These are phyloP conservation scores for Salix exigua DNA, from an alignment of 345 rosid species.

Conservation along the genomic window DNA sequence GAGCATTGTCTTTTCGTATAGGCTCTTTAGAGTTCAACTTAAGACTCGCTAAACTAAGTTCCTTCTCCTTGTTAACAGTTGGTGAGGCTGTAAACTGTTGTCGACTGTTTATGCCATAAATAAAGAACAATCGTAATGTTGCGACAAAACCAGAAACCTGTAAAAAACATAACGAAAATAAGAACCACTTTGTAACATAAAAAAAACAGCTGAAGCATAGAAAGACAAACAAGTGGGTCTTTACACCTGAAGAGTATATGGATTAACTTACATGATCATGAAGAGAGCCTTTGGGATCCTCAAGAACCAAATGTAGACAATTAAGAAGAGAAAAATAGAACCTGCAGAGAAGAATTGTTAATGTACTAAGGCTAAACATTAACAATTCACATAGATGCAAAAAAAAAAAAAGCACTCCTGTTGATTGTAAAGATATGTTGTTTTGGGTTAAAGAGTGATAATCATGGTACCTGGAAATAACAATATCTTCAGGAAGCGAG, in stretches of 20 bases:
- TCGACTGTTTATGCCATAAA: conserved; percentile 58
- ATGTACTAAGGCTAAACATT: not conserved
- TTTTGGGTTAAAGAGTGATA: not conserved
- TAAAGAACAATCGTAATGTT: conserved; percentile 63
- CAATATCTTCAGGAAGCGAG: conserved; percentile 52
- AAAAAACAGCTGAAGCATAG: conserved; percentile 2
- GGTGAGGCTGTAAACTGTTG: conserved; percentile 30
- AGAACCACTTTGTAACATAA: conserved; percentile 4
- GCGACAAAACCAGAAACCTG: conserved; percentile 84
- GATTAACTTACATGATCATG: conserved; percentile 68
- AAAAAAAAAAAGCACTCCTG: not conserved
- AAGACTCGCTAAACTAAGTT: conserved; percentile 28
- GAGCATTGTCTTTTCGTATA: conserved; percentile 35
- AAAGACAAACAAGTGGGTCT: not conserved
- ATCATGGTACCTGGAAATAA: conserved; percentile 55
- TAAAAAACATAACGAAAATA: not conserved
- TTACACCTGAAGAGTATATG: conserved; percentile 6
- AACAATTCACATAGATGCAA: not conserved
- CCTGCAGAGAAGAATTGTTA: conserved; percentile 31
- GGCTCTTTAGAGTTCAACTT: conserved; percentile 38
- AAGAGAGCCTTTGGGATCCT: conserved; percentile 58
- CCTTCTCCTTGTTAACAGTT: conserved; percentile 40
- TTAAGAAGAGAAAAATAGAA: conserved; percentile 77
- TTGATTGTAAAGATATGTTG: not conserved
- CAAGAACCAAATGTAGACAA: conserved; percentile 71